Base-by-base conservation (phyloP, 495 filamentous ascomycete genomes). In the Aspergillus sclerotiicarbonarius region DNA sequence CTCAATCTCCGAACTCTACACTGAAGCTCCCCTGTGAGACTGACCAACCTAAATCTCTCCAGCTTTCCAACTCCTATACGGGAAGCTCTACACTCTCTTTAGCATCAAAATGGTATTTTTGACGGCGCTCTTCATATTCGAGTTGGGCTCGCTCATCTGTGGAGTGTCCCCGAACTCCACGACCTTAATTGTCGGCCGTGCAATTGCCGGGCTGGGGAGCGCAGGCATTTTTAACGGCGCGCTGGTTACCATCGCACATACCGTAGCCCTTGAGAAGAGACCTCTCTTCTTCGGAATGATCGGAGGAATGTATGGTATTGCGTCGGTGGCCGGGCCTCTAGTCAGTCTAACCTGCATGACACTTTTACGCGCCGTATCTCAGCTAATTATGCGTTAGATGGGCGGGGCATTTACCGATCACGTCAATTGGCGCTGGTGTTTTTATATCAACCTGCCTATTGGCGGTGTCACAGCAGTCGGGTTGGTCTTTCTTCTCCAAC, bases 171-270 rank as follows among this genome's bases (percentile, higher is more conserved):
- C 56, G 12, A 61, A 53, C 37, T 50, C 61, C 45, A 53, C 58
- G 41, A 51, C 71, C 5, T 75, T 93, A 31, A 91, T 92, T 62
- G 64, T 90, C 51, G 90, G 90, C 2, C 82, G 89, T 18, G 88
- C 89, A 15, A 76, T 92, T 47, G 82, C 87, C 12, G 90, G 90
- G 9, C 53, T 90, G 16, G 90, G 89, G 15, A 62, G 48, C 9
- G 62, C 65, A 6, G 71, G 71, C 9, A 50, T 71, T 15, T 19
- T 37, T 1, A 45, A 32, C 3, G 68, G 68, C 0, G 52, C 21
- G 1, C 53, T 51, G 25, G 63, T 48, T 7, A 70, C 83, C 57
- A 72, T 84, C 37, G 75, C 71, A 21, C 69, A 78, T 53, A 54
- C 70, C 0, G 71, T 76, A 2, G 69, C 71, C 0, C 72, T 80